Evolutionary conservation across 352 stramenopile species (phyloP), one percentile per base, ranked within the genome.

Genomic region (Discostella stelligera): DNA sequence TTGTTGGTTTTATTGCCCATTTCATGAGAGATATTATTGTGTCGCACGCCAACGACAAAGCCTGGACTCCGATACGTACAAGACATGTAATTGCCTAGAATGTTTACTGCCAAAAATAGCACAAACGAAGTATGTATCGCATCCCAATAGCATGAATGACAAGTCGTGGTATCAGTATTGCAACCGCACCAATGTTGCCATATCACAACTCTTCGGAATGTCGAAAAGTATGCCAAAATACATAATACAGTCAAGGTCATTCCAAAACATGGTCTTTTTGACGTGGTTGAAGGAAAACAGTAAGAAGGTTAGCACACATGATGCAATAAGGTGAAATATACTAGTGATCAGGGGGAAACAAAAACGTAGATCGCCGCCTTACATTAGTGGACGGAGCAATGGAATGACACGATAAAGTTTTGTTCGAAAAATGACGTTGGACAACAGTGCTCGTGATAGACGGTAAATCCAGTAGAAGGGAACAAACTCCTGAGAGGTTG

Each of bases 391-490:
- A 20, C 67, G 67, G 13, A 74, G 9, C 54, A 27, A 65, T 7
- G 48, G 27, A n/a, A 66, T 39, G 11, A 72, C 23, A 14, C 14
- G 11, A 39, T 50, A 23, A 16, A 79, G 16, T 41, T 63, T 72
- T 41, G 56, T 21, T 14, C 44, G 55, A 20, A 72, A 39, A 13
- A 78, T 56, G 3, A 39, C 23, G 20, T 72, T 37, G 27, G 27
- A 32, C 30, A 81, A 44, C 3, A 67, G 1, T 25, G 60, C 58
- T 53, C 25, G 61, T 30, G 32, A 46, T n/a, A 83, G 37, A 14
- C 69, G 75, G 62, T 60, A 77, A 21, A 83, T 56, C 75, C 75
- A 83, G 21, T 83, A 83, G 41, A 79, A 70, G 20, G 75, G n/a
- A 67, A 64, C 50, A 32, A 83, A 83, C 16, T 79, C 63, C 55